Evolutionary conservation across 2,329 filamentous ascomycete genomes (phyloP), one percentile per base, ranked within the genome.

Genomic region (Hortaea sp.): DNA sequence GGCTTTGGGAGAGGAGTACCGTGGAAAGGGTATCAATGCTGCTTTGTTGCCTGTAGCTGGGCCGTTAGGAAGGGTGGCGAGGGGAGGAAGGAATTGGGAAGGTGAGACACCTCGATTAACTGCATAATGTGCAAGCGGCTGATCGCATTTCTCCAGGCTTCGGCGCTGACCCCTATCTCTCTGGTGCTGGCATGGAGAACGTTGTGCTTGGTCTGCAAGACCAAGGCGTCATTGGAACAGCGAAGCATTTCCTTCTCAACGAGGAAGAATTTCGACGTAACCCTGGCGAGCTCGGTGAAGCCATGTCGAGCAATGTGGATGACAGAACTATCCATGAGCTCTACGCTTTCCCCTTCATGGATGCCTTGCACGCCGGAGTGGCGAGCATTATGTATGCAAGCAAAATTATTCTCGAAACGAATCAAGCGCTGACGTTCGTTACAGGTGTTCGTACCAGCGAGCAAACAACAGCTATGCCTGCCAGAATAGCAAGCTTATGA

Each of bases 321-420:
- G 53, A 56, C 40, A 51, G 47, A 39, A 45, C 47, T 7, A 34
- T 56, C 43, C 56, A 58, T 34, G 56, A 58, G 48, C 45, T 57
- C 13, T 44, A 57, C 44, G 35, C 56, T 29, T 57, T 48, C 75
- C 81, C 82, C 1, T 87, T 84, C 55, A 78, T 79, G 2, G 81
- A 86, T 57, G 78, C 82, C 1, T 76, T 86, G 28, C 74, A 74
- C 52, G 76, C 82, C 28, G 80, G 81, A 39, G 79, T 81, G 2
- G 79, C 77, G 1, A 73, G 75, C 2, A 66, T 84, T 39, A 86
- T 86, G 83, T 86, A 81, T 82, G n/a, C 20, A 20, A 4, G 4
- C 0, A 81, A 79, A 43, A 78, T 88, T 0, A 78, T 87, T 1
- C 71, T 95, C 39, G 95, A 97, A 55, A 82, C 82, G 2, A 90